Conservation (phyloP, 345 rosid species). For the Cardiospermum halicacabum region DNA sequence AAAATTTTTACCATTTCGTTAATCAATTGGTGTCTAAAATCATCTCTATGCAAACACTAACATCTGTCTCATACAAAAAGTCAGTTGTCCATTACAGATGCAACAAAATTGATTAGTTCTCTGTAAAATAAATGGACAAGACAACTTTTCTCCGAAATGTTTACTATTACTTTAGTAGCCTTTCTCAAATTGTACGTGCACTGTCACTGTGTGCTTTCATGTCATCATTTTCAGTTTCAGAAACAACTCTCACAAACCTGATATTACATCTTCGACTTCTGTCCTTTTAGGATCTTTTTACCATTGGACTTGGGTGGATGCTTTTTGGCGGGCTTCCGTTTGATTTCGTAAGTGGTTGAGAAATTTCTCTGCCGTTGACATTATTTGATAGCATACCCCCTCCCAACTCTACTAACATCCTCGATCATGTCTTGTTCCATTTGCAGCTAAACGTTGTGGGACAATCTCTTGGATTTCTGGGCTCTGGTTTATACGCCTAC, state of each 20-base stretch:
- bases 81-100: not conserved
- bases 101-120: not conserved
- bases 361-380: not conserved
- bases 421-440: constrained; percentile 3
- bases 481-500: constrained; percentile 92
- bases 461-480: constrained; percentile 79
- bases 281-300: constrained; percentile 69
- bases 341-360: constrained; percentile 54
- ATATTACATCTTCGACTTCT: constrained; percentile 14
- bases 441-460: constrained; percentile 86
- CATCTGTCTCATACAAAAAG: not conserved
- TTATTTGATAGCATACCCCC: not conserved
- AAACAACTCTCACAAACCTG: not conserved
- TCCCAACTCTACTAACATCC: constrained; percentile 4
- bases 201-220: not conserved
- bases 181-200: not conserved
- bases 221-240: not conserved
- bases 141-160: not conserved
- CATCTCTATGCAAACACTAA: not conserved
- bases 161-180: not conserved
- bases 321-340: constrained; percentile 97
- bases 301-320: constrained; percentile 88
- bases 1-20: not conserved
- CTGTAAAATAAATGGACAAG: not conserved
- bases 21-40: not conserved